A percentile compares a stretch with the other conserved stretches of the same genome.
phyloP scores from a whole-genome alignment of 805 yeast species.

The Priceomyces haplophilus region DNA sequence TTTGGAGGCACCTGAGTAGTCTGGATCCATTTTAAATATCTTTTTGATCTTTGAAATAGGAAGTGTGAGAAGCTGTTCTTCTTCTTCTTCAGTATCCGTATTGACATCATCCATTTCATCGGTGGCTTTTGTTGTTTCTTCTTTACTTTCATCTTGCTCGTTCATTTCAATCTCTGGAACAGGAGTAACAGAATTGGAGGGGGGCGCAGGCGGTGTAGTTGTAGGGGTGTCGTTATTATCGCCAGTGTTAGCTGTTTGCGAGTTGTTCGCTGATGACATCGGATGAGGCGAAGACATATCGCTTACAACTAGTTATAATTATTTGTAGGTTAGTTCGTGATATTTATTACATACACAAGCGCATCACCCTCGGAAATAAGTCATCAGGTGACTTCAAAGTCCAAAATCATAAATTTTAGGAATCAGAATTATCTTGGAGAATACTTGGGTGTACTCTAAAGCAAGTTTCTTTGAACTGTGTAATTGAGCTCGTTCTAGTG shows the following conservation, averaged over 20 bases:
- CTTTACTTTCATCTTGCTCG: constrained; percentile 1
- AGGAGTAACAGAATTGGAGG: constrained; percentile 8
- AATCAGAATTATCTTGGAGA: neutral
- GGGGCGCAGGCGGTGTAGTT: constrained; percentile 19
- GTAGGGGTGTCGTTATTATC: constrained; percentile 16
- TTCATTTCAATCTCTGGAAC: constrained; percentile 8
- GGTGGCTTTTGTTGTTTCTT: neutral
- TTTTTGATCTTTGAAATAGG: constrained; percentile 70
- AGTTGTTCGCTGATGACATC: constrained; percentile 5
- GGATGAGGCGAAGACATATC: constrained; percentile 13
- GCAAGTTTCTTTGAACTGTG: too few relatives aligned
- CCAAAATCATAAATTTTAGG: neutral
- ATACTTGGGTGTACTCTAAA: too few relatives aligned
- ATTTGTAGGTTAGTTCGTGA: neutral
- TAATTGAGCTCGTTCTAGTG: too few relatives aligned
- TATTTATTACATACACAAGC: constrained; percentile 3
- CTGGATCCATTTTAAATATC: constrained; percentile 74
- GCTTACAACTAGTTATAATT: neutral
- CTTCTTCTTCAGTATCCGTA: constrained; percentile 16
- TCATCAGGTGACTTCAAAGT: neutral
- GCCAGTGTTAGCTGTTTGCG: constrained; percentile 9
- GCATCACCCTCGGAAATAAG: constrained; percentile 15
- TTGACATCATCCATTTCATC: constrained; percentile 7
- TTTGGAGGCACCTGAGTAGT: constrained; percentile 61
- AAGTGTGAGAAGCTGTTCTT: constrained; percentile 33